These are phyloP conservation scores for Penicillium cataractarum DNA, from an alignment of 495 filamentous ascomycete genomes.

Conservation along the genomic window DNA sequence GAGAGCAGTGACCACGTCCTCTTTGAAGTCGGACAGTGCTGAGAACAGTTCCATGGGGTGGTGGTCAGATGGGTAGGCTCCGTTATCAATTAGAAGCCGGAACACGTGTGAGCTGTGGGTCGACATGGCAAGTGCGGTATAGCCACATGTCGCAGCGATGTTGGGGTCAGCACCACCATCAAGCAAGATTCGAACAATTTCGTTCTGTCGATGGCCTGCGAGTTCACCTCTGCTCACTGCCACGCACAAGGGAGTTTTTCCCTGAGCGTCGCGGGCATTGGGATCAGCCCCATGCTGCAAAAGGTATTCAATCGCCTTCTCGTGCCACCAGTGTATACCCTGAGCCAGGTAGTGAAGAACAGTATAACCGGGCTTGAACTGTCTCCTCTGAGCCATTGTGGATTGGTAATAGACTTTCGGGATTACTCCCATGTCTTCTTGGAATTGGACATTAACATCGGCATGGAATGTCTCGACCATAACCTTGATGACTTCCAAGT, in stretches of 20 bases:
- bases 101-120: constrained; percentile 19
- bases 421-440: constrained; percentile 7
- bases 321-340: constrained; percentile 49
- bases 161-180: constrained; percentile 43
- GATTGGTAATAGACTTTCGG: constrained; percentile 22
- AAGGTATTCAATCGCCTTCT: constrained; percentile 47
- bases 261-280: constrained; percentile 35
- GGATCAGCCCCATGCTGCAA: constrained; percentile 44
- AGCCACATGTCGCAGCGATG: constrained; percentile 28
- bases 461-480: constrained; percentile 44
- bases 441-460: constrained; percentile 34
- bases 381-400: constrained; percentile 4
- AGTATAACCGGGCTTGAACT: constrained; percentile 26
- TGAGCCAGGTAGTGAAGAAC: constrained; percentile 42
- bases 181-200: constrained; percentile 35
- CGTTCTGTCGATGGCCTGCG: constrained; percentile 20
- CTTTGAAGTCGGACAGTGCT: constrained; percentile 17
- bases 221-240: constrained; percentile 27
- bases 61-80: constrained; percentile 21
- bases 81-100: constrained; percentile 20
- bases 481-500: constrained; percentile 44
- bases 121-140: constrained; percentile 22
- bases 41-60: constrained; percentile 28
- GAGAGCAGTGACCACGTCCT: constrained; percentile 14
- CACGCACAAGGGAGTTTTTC: constrained; percentile 45